These are phyloP conservation scores for Exophiala calicioides DNA, from an alignment of 2,329 filamentous ascomycete genomes.

Conservation along the genomic window DNA sequence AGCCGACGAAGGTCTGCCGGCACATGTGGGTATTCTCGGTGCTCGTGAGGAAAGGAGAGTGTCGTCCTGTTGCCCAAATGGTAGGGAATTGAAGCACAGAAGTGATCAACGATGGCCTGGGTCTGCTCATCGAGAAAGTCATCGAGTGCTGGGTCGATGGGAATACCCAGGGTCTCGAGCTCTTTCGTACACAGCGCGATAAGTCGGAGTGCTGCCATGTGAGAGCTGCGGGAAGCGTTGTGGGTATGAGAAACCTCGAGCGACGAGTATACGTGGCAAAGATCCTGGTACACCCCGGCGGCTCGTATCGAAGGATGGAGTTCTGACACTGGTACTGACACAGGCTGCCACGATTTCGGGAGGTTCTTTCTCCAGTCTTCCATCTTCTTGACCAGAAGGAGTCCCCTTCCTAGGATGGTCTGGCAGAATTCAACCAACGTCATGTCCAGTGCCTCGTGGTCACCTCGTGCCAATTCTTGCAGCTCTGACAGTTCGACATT, in stretches of 20 bases:
- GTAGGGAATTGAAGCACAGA: conserved; percentile 33
- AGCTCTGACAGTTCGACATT: conserved; percentile 20
- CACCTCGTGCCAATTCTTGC: conserved; percentile 7
- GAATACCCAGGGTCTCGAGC: conserved; percentile 14
- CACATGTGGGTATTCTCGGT: conserved; percentile 21
- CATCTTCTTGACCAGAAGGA: conserved; percentile 15
- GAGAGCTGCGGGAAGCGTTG: conserved; percentile 19
- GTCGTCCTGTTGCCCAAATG: conserved; percentile 31
- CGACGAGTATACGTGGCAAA: conserved; percentile 27
- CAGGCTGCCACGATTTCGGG: conserved; percentile 22
- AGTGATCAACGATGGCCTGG: conserved; percentile 29
- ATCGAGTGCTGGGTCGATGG: conserved; percentile 6
- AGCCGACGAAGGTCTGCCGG: conserved; percentile 16
- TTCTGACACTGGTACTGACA: conserved; percentile 14
- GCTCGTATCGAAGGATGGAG: conserved; percentile 25
- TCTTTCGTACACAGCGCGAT: conserved; percentile 11
- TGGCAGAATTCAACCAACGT: conserved; percentile 13
- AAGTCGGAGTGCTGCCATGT: conserved; percentile 18
- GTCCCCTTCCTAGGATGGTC: conserved; percentile 11
- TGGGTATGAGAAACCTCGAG: conserved; percentile 22
- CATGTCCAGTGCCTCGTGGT: conserved; percentile 6
- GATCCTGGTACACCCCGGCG: conserved; percentile 21
- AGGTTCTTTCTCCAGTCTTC: conserved; percentile 18
- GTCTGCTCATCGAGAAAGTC: conserved; percentile 14
- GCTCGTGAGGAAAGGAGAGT: conserved; percentile 18